Conservation (phyloP, 345 rosid genomes). For the Eucalyptus sp. region DNA sequence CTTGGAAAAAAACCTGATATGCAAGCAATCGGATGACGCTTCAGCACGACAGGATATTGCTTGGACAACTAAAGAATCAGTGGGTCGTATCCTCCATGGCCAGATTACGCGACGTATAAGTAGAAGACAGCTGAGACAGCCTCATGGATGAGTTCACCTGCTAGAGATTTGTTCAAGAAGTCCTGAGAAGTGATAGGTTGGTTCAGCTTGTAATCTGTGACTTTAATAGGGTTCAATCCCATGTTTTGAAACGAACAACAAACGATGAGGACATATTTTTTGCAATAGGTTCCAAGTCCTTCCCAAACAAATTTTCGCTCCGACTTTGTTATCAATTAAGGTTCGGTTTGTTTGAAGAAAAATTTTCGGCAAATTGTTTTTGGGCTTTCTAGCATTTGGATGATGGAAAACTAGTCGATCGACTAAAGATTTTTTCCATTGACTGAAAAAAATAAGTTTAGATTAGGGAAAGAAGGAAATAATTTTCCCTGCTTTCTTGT, state of each 20-base stretch:
- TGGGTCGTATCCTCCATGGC: not conserved
- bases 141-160: not conserved
- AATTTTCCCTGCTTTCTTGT: not conserved
- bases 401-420: not conserved
- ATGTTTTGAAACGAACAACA: not conserved
- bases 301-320: not conserved
- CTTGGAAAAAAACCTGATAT: not conserved
- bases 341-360: not conserved
- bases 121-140: not conserved
- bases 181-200: not conserved
- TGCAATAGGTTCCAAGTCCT: not conserved
- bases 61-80: not conserved
- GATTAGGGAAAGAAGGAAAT: not conserved
- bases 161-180: not conserved
- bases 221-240: not conserved
- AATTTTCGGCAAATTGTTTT: not conserved
- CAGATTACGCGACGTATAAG: not conserved
- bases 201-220: not conserved
- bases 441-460: not conserved
- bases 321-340: not conserved
- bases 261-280: not conserved
- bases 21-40: not conserved
- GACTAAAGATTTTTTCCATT: rapidly evolving
- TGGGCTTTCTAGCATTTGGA: not conserved
- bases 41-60: not conserved